Conservation (phyloP, 2,329 filamentous ascomycete genomes). For the Dothideomycetes sp. region DNA sequence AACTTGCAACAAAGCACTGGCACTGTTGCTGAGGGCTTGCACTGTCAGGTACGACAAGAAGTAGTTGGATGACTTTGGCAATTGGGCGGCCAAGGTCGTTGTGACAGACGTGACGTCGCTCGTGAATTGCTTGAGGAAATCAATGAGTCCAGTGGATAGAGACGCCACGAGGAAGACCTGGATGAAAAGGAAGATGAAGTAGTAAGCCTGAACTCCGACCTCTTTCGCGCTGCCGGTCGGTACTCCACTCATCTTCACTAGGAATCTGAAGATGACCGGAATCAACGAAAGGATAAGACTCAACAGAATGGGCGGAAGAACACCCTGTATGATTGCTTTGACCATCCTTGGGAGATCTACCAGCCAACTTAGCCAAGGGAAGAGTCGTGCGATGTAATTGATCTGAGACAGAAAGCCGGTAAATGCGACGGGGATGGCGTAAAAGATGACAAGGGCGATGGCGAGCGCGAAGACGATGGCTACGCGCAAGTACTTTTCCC, state of each 20-base stretch:
- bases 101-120: slow-evolving; percentile 58
- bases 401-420: slow-evolving; percentile 75
- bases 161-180: slow-evolving; percentile 92
- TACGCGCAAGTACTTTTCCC: slow-evolving; percentile 71
- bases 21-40: slow-evolving; percentile 82
- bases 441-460: slow-evolving; percentile 68
- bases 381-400: slow-evolving; percentile 52
- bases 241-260: slow-evolving; percentile 64
- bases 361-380: slow-evolving; percentile 63
- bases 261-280: slow-evolving; percentile 63
- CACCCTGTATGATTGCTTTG: slow-evolving; percentile 66
- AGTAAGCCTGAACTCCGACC: slow-evolving; percentile 81
- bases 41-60: slow-evolving; percentile 99
- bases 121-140: slow-evolving; percentile 52
- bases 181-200: slow-evolving; percentile 88
- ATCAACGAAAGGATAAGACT: slow-evolving; percentile 69
- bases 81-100: slow-evolving; percentile 59
- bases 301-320: slow-evolving; percentile 69
- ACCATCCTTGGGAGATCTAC: slow-evolving; percentile 47
- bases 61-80: slow-evolving; percentile 85
- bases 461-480: slow-evolving; percentile 55
- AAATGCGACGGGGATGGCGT: slow-evolving; percentile 83
- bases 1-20: slow-evolving; percentile 76
- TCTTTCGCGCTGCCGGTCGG: slow-evolving; percentile 72
- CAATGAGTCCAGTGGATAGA: slow-evolving; percentile 64